Evolutionary conservation across 495 filamentous ascomycete genomes (phyloP), one percentile per base, ranked within the genome.

Genomic region (Annulohypoxylon stygium): DNA sequence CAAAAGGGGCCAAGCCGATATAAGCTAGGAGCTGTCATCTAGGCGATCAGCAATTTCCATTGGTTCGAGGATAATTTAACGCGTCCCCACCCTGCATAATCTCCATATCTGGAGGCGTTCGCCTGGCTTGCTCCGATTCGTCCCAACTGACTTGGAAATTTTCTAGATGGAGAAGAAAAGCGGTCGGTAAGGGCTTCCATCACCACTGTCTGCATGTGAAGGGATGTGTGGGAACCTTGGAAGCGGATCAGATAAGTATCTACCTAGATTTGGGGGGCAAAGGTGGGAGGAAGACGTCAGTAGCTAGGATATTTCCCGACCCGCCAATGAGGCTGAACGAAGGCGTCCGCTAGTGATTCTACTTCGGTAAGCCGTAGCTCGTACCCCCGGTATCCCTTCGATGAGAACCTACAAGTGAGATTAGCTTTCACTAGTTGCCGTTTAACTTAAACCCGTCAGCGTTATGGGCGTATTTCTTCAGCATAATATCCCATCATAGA

Each of bases 261-360:
- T 3, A 47, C 20, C 20, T 23, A 23, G 36, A 5, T 5, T 5
- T 43, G 34, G 34, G 11, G 55, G 33, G 12, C 5, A 16, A 61
- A 12, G 23, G 47, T 25, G 43, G 18, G 16, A 62, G 48, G 39
- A 30, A 47, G 51, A 59, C 3, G 16, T 6, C 37, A n/a, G 36
- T 36, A 39, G 16, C 23, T 39, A 61, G 47, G 57, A 69, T 23
- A 61, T 25, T 51, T 33, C 30, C 25, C 43, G 61, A 65, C 16
- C 48, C 37, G 50, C 65, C 65, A 74, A 74, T 69, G 65, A 69
- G 71, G 71, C 70, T 74, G 33, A 47, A 57, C 51, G 48, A 43
- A 57, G 71, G 54, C 66, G 61, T 61, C 25, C 45, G 25, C 64
- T 59, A 67, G 34, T 61, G 58, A 30, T 41, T 30, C 45, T 43